phyloP scores from a whole-genome alignment of 2,329 filamentous ascomycete species.

The Fusarium ambrosium region DNA sequence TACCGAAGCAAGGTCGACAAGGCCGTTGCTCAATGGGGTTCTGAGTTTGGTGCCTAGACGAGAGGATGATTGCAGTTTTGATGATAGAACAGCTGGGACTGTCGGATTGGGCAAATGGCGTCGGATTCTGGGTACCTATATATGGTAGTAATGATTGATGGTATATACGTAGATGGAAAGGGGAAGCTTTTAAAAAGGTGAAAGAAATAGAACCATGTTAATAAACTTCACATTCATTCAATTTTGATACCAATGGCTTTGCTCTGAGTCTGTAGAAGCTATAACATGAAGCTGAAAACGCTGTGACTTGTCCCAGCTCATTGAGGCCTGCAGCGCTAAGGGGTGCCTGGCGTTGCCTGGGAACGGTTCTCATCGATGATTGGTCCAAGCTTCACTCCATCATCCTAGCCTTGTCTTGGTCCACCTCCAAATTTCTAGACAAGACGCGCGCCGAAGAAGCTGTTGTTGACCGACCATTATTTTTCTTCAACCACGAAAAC shows the following conservation, averaged over 20 bases:
- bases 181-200: constrained; percentile 13
- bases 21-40: constrained; percentile 58
- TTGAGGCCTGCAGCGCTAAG: constrained; percentile 8
- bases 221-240: background rate
- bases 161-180: constrained; percentile 14
- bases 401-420: constrained; percentile 45
- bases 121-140: constrained; percentile 12
- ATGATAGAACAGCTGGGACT: constrained; percentile 17
- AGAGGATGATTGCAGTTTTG: background rate
- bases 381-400: constrained; percentile 52
- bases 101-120: constrained; percentile 27
- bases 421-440: constrained; percentile 51
- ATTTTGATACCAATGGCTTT: constrained; percentile 1
- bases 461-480: constrained; percentile 36
- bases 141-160: constrained; percentile 29
- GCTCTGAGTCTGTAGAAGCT: background rate
- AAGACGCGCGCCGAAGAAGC: constrained; percentile 45
- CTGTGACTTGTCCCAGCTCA: constrained; percentile 4
- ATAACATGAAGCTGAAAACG: constrained; percentile 3
- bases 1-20: constrained; percentile 86
- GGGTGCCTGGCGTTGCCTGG: constrained; percentile 36
- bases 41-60: constrained; percentile 46
- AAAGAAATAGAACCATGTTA: constrained; percentile 21
- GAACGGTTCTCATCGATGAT: constrained; percentile 43
- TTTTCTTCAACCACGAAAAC: constrained; percentile 27